A percentile compares a stretch with the other conserved stretches of the same genome.
Evolutionary conservation across 306 rosid species (phyloP).

Genomic region (Luffa acutangula): DNA sequence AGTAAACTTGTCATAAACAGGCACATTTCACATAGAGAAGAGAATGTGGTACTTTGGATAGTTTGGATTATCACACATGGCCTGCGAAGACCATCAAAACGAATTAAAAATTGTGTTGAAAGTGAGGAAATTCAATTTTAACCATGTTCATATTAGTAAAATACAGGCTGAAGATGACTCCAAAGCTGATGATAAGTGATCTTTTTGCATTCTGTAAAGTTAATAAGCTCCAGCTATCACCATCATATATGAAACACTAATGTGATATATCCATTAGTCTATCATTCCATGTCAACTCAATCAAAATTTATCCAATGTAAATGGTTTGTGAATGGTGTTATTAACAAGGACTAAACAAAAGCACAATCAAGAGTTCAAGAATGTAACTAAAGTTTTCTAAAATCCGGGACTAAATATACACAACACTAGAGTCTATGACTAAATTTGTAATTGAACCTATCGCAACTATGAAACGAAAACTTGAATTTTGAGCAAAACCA

Average conservation of each 20-base stretch:
- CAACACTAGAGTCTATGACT: not conserved
- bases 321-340: not conserved
- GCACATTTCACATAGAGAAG: not conserved
- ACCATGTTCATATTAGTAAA: not conserved
- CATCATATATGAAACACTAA: not conserved
- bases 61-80: not conserved
- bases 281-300: not conserved
- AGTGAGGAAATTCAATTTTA: not conserved
- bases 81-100: not conserved
- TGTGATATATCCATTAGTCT: too few species aligned
- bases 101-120: not conserved
- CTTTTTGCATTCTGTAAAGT: not conserved
- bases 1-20: not conserved
- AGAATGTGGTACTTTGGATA: not conserved
- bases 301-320: not conserved
- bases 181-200: not conserved
- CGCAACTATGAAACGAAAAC: not conserved
- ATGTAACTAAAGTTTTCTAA: not conserved
- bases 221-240: not conserved
- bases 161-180: not conserved
- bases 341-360: not conserved
- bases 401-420: not conserved
- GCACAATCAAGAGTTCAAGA: not conserved
- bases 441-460: not conserved
- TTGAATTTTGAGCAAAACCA: not conserved